phyloP scores from a whole-genome alignment of 2,329 filamentous ascomycete genomes.

The Arachnopeziza araneosa region DNA sequence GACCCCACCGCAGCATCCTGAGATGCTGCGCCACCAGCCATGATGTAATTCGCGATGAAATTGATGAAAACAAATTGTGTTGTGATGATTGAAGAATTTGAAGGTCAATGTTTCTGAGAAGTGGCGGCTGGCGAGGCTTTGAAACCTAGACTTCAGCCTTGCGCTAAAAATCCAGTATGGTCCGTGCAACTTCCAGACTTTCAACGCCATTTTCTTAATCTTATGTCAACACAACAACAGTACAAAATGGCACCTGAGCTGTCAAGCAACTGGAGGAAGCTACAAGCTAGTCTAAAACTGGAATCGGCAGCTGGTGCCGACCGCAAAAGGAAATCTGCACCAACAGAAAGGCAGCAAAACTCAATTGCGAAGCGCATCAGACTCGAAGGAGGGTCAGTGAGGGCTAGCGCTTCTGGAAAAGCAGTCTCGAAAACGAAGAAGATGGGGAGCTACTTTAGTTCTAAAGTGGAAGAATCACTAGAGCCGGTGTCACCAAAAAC shows the following conservation, averaged over 20 bases:
- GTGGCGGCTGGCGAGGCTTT: background rate
- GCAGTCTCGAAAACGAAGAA: slow-evolving; percentile 5
- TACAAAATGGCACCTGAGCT: slow-evolving; percentile 34
- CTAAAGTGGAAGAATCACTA: slow-evolving; percentile 30
- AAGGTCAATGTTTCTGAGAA: background rate
- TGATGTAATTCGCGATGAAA: slow-evolving; percentile 35
- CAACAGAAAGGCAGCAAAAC: slow-evolving; percentile 26
- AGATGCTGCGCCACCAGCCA: slow-evolving; percentile 45
- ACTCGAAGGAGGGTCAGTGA: slow-evolving; percentile 22
- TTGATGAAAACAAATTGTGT: background rate
- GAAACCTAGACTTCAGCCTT: background rate
- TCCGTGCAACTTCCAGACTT: background rate
- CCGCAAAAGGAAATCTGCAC: slow-evolving; percentile 31
- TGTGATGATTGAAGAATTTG: background rate
- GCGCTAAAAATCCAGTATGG: background rate
- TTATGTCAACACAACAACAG: background rate
- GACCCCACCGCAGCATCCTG: slow-evolving; percentile 52
- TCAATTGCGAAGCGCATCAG: slow-evolving; percentile 31
- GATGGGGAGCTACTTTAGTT: slow-evolving; percentile 56
- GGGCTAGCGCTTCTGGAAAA: background rate
- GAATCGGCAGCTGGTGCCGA: slow-evolving; percentile 32
- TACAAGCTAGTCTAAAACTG: slow-evolving; percentile 54
- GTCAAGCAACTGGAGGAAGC: slow-evolving; percentile 73
- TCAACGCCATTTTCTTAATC: background rate
- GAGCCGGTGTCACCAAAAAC: slow-evolving; percentile 33